Base-by-base conservation (phyloP, 2,329 filamentous ascomycete genomes). In the Zasmidium citrigriseum region DNA sequence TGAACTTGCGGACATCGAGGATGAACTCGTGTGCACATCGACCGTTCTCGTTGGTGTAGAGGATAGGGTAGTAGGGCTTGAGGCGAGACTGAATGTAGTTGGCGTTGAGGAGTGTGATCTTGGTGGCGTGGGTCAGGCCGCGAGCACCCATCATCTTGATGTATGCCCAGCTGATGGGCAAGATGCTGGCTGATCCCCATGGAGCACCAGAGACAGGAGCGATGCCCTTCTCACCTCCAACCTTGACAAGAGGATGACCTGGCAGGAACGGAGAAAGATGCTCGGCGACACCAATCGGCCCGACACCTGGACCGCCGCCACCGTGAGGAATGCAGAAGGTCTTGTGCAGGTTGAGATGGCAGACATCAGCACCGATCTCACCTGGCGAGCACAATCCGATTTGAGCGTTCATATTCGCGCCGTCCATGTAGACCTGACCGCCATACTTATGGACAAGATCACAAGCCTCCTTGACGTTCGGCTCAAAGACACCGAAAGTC, bases 301-400 rank as follows among this genome's bases (percentile, higher is more conserved):
- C 93, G 38, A 97, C 91, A 69, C 93, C 93, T 10, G 93, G 93
- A 16, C 93, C 93, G 64, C 93, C 93, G 63, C 93, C 93, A 55
- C 93, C 93, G 76, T 98, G 93, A 48, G 93, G 93, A 70, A 98
- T 98, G 74, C 93, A 98, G 82, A 98, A 98, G 2, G 93, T 98
- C 84, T 98, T 98, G 85, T 98, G 93, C 45, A 98, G 83, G 77
- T 98, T 98, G 60, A 98, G 82, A 79, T 97, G 93, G 83, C 93
- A 98, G 41, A 97, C 93, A 73, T 98, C 93, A 25, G 93, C 93
- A 20, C 93, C 93, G 66, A 98, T 96, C 74, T 96, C 92, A 41
- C 93, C 93, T 1, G 93, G 93, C 0, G 91, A 96, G 80, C 91
- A 96, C 11, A 98, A 84, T 12, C 93, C 93, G 64, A 98, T 97